Percentiles rank a stretch among this genome's conserved stretches.
Evolutionary conservation across 2,329 filamentous ascomycete species (phyloP).

Genomic region (Thielaviopsis punctulata): DNA sequence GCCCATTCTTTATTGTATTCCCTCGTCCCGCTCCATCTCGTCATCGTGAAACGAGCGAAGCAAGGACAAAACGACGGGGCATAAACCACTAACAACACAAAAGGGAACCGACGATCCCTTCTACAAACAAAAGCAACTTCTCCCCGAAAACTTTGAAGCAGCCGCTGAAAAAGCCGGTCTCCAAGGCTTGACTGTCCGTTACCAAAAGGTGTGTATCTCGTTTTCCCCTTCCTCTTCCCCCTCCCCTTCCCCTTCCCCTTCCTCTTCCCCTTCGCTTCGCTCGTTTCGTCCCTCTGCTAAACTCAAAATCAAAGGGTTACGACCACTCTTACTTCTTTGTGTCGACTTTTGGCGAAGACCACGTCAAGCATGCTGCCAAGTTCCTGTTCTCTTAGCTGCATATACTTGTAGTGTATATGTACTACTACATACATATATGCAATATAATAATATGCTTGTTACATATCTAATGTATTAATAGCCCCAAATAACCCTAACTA

Average conservation of each 20-base stretch:
- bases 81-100: not conserved
- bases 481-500: conserved; percentile 25
- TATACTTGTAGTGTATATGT: not conserved
- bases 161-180: conserved; percentile 63
- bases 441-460: no score
- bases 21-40: not conserved
- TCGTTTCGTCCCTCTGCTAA: no score
- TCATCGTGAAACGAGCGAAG: not conserved
- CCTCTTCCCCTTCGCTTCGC: conserved; percentile 5
- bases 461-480: not conserved
- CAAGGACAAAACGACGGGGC: not conserved
- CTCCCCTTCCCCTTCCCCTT: not conserved
- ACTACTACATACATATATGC: not conserved
- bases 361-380: conserved; percentile 83
- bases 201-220: conserved; percentile 46
- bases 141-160: conserved; percentile 80
- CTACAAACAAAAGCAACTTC: conserved; percentile 81
- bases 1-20: not conserved
- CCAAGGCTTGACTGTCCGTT: conserved; percentile 57
- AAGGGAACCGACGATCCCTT: conserved; percentile 89
- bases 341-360: conserved; percentile 74
- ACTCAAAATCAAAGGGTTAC: conserved; percentile 42
- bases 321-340: conserved; percentile 98
- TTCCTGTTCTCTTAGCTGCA: conserved; percentile 32
- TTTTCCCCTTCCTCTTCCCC: not conserved